Base-by-base conservation (phyloP, 495 filamentous ascomycete genomes). In the Aspergillus kassunensis region DNA sequence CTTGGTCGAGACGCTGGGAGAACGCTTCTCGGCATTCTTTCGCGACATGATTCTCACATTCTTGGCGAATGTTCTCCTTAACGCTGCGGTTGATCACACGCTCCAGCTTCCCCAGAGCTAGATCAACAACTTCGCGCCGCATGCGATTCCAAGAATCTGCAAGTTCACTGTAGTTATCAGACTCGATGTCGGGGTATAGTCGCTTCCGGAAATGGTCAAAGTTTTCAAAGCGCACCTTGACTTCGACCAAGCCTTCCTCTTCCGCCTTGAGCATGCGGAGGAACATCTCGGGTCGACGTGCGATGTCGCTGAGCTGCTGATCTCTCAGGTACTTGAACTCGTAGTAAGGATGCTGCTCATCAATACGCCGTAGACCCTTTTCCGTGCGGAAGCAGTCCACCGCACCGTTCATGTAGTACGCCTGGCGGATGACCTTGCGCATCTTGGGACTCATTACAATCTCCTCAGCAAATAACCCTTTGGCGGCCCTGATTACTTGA, bases 261-360 rank as follows among this genome's bases (percentile, higher is more conserved):
- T 98, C 93, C 4, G 93, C 93, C 64, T 90, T 93, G 62, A 97
- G 82, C 93, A 98, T 98, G 64, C 89, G 87, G 13, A 98, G 71
- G 61, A 89, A 97, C 40, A 95, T 78, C 57, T 95, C 92, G 9
- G 93, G 93, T 15, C 85, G 83, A 18, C 78, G 80, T 6, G 89
- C 88, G 54, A 97, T 82, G 53, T 93, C 86, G 29, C 72, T 73
- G 46, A 97, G 80, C 39, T 84, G 86, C 63, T 96, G 90, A 58
- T 93, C 88, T 31, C 88, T 80, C 15, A 97, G 83, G 54, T 98
- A 98, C 61, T 98, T 98, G 72, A 98, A 91, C 65, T 96, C 93
- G 65, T 96, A 96, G 67, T 93, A 97, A 0, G 89, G 90, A 62
- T 97, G 89, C 29, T 95, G 83, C 43, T 97, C 95, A 54, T 96